A percentile compares a stretch with the other conserved stretches of the same genome.
Conservation (phyloP, 768 basidiomycete species). For the Amanita brunnescens region DNA sequence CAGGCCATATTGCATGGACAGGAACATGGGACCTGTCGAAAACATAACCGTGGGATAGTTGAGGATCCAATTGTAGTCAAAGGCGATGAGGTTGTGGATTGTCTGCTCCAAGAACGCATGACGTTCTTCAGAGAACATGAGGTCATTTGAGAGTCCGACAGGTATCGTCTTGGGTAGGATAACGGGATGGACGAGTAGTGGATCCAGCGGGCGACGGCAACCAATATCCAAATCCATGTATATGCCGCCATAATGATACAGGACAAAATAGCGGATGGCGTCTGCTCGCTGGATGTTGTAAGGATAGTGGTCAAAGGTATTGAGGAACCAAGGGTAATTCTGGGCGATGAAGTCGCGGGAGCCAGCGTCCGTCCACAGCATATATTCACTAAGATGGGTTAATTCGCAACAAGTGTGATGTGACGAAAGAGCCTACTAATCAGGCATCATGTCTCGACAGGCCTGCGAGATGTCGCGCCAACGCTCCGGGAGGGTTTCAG, state of each 20-base stretch:
- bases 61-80: slow-evolving; percentile 89
- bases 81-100: slow-evolving; percentile 84
- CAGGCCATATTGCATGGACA: slow-evolving; percentile 88
- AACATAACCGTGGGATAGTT: slow-evolving; percentile 99
- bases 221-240: slow-evolving; percentile 98
- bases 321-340: slow-evolving; percentile 87
- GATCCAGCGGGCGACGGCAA: slow-evolving; percentile 79
- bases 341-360: slow-evolving; percentile 86
- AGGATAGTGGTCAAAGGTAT: slow-evolving; percentile 86
- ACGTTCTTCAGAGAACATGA: slow-evolving; percentile 81
- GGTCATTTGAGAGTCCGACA: slow-evolving; percentile 95
- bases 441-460: slow-evolving; percentile 88
- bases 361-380: slow-evolving; percentile 91
- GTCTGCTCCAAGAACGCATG: slow-evolving; percentile 91
- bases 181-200: slow-evolving; percentile 76
- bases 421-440: slow-evolving; percentile 64
- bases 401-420: slow-evolving; percentile 9
- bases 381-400: slow-evolving; percentile 66
- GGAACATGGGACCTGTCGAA: slow-evolving; percentile 98
- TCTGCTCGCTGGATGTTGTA: slow-evolving; percentile 95
- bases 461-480: slow-evolving; percentile 78
- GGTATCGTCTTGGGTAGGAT: slow-evolving; percentile 94
- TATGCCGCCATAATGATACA: slow-evolving; percentile 90
- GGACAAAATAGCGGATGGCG: slow-evolving; percentile 95
- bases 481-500: slow-evolving; percentile 68